Evolutionary conservation across 169 alveolate genomes (phyloP), one percentile per base, ranked within the genome.

Genomic region (Perkinsus olseni): DNA sequence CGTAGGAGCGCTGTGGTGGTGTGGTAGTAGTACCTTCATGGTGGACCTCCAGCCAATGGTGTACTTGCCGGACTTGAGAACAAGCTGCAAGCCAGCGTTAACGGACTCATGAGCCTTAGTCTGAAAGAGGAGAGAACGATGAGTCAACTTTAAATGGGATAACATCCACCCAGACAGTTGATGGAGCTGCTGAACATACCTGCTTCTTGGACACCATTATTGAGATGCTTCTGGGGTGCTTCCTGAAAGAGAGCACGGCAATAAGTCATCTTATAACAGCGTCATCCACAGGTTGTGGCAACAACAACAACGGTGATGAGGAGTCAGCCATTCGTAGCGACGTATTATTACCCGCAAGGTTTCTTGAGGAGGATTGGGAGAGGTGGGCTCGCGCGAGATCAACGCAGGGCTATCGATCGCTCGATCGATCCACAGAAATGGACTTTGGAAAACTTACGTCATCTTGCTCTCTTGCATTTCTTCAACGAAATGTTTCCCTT

Each of bases 1-100:
- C 17, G 92, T 11, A 11, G 17, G 90, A 36, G 4, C 50, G 11
- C 90, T 91, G 38, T 37, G 11, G n/a, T n/a, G n/a, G n/a, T n/a
- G n/a, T n/a, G 39, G 74, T 92, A 74, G 93, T 34, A 39, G 50
- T 95, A 95, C 99, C 99, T 98, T 97, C 94, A 98, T 95, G 94
- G 99, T 97, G 91, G 99, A 97, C 96, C 98, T 98, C 97, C 98
- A 97, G 92, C 99, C 99, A 93, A 98, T 95, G 95, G 97, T 95
- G 93, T 96, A 98, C 97, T 99, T 98, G 91, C 99, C 99, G 74
- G 99, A 98, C 95, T 98, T 98, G 98, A 99, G 98, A 93, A 98
- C 99, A 94, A 99, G 98, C 95, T 98, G 99, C 74, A 99, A 97
- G 95, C 98, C 98, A 93, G 98, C 95, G 97, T 98, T 98, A 95